A percentile compares a stretch with the other conserved stretches of the same genome.
phyloP scores from a whole-genome alignment of 2,329 filamentous ascomycete genomes.

The Dactylellina parvicollis region DNA sequence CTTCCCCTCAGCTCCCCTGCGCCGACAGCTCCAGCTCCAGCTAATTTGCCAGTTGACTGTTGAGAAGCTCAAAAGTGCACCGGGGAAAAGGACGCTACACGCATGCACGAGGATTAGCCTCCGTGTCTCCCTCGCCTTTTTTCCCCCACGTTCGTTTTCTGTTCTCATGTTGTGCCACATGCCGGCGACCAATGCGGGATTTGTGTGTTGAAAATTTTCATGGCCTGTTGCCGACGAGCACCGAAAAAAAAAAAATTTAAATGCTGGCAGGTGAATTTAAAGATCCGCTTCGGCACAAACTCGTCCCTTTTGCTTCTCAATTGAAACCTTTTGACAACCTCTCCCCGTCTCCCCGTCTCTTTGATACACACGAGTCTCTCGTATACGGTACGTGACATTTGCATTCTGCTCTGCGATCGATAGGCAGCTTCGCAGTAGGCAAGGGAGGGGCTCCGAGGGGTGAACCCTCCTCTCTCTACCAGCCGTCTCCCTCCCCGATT shows the following conservation, averaged over 20 bases:
- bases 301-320: no score
- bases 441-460: no score
- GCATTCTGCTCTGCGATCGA: background rate
- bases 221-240: slow-evolving; percentile 3
- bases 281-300: background rate
- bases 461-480: no score
- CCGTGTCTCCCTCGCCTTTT: slow-evolving; percentile 8
- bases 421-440: background rate
- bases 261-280: no score
- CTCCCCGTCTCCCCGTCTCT: background rate
- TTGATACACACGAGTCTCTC: background rate
- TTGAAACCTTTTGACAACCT: background rate
- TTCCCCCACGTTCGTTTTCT: background rate
- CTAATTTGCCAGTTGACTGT: background rate
- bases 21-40: no score
- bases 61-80: background rate
- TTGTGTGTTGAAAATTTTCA: slow-evolving; percentile 13
- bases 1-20: no score
- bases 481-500: no score
- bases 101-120: background rate
- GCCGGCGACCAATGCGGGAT: slow-evolving; percentile 16
- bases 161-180: background rate
- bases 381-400: slow-evolving; percentile 18
- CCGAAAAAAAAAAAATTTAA: background rate
- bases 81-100: slow-evolving; percentile 17